Conservation (phyloP, 108 stramenopile species). For the Parmales sp. region DNA sequence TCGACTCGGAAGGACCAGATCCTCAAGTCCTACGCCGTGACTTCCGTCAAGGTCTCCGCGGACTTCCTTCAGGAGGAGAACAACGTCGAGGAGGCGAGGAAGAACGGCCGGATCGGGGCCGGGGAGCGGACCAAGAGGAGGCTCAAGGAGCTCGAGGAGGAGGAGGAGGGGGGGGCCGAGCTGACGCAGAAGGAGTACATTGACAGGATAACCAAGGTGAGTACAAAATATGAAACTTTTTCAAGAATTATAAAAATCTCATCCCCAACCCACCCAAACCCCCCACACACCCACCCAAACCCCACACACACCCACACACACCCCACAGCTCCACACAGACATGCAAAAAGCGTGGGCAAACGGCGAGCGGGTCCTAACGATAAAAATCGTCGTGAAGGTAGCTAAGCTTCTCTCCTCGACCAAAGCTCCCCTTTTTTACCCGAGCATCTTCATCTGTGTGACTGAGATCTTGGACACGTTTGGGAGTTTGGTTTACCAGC, state of each 20-base stretch:
- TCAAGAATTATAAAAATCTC: too few relatives aligned
- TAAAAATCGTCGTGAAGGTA: constrained; percentile 3
- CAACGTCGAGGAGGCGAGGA: not conserved
- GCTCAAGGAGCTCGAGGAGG: not conserved
- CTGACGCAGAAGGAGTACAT: constrained; percentile 5
- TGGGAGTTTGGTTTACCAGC: constrained; percentile 28
- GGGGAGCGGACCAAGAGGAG: not conserved
- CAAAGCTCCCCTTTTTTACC: constrained; percentile 21
- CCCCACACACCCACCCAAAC: too few relatives aligned
- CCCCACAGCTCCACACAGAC: too few relatives aligned
- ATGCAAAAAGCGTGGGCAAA: not conserved
- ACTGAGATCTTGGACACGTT: constrained; percentile 35
- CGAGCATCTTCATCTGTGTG: constrained; percentile 29
- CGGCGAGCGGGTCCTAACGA: not conserved
- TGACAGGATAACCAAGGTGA: not conserved
- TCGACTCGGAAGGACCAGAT: not conserved
- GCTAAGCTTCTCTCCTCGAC: not conserved
- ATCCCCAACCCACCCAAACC: too few relatives aligned
- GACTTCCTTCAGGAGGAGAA: constrained; percentile 6
- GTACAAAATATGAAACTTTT: too few relatives aligned
- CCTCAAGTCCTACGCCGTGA: not conserved
- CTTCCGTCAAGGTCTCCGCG: not conserved
- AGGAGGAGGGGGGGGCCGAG: not conserved
- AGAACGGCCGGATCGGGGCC: not conserved
- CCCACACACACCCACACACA: too few relatives aligned